phyloP scores from a whole-genome alignment of 192 early-diverging fungal genomes.

The Backusella tarrabulga region DNA sequence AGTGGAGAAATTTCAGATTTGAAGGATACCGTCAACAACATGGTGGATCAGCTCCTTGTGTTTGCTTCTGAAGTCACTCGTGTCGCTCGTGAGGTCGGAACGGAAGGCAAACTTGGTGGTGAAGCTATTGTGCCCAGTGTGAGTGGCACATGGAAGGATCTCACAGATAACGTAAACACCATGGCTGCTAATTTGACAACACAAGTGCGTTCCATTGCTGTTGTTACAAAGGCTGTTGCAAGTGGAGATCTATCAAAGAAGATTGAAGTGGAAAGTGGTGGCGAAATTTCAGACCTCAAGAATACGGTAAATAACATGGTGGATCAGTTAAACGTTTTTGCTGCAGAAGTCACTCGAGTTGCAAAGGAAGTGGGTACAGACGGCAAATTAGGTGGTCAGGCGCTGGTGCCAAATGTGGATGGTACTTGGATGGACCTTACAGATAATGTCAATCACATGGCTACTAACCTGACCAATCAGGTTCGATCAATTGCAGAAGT shows the following conservation, averaged over 20 bases:
- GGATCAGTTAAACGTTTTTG: conserved; percentile 52
- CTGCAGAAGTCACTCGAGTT: conserved; percentile 62
- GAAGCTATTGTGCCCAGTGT: conserved; percentile 73
- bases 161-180: conserved; percentile 68
- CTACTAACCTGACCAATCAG: conserved; percentile 52
- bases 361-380: conserved; percentile 66
- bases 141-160: conserved; percentile 75
- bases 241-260: conserved; percentile 57
- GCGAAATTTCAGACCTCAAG: conserved; percentile 72
- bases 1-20: conserved; percentile 56
- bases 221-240: conserved; percentile 58
- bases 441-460: conserved; percentile 67
- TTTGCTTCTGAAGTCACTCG: conserved; percentile 66
- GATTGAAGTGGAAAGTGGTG: conserved; percentile 62
- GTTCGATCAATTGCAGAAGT: conserved; percentile 56
- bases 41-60: conserved; percentile 56
- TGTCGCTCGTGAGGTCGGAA: conserved; percentile 67
- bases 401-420: conserved; percentile 50
- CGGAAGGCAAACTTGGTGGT: conserved; percentile 73
- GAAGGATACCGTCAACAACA: conserved; percentile 61
- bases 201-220: conserved; percentile 68
- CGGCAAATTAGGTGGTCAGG: conserved; percentile 59
- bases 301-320: conserved; percentile 87
- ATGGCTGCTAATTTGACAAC: conserved; percentile 64
- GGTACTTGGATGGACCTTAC: conserved; percentile 69